Evolutionary conservation across 352 stramenopile species (phyloP).

Genomic region (Peronospora belbahrii): DNA sequence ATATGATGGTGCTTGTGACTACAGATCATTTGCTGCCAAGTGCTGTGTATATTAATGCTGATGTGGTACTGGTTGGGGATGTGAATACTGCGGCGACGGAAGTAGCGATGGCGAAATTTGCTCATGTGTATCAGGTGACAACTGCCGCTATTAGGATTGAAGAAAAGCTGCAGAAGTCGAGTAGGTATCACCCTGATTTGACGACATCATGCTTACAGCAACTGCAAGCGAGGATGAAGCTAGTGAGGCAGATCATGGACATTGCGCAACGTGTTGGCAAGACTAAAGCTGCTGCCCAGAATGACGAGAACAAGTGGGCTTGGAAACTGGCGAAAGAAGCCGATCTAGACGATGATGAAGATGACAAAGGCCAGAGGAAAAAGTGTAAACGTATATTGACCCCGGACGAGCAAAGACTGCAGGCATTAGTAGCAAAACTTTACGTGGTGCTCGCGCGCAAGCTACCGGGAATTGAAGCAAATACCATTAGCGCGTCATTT

Average conservation of each 20-base stretch:
- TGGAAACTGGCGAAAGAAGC: constrained; percentile 47
- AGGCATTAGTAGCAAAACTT: constrained; percentile 64
- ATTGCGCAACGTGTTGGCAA: constrained; percentile 37
- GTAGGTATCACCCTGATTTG: constrained; percentile 24
- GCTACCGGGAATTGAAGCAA: constrained; percentile 9
- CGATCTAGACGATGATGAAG: constrained; percentile 41
- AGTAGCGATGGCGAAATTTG: constrained; percentile 33
- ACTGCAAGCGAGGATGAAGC: constrained; percentile 41
- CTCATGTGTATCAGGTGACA: constrained; percentile 21
- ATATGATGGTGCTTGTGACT: constrained; percentile 45
- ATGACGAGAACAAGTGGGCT: constrained; percentile 53
- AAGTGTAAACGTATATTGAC: constrained; percentile 28
- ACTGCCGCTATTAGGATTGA: not conserved
- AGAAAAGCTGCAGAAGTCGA: constrained; percentile 4
- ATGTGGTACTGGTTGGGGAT: constrained; percentile 33
- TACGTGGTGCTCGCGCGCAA: constrained; percentile 44
- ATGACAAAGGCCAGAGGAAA: constrained; percentile 36
- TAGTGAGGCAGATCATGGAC: constrained; percentile 49
- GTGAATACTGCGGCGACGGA: constrained; percentile 5
- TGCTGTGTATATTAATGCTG: constrained; percentile 18
- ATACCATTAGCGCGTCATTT: not conserved
- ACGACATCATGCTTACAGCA: constrained; percentile 28
- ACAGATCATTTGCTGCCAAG: constrained; percentile 49
- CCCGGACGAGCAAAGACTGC: constrained; percentile 63
- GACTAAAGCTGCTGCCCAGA: constrained; percentile 6